Conservation (phyloP, 2,329 filamentous ascomycete species). For the Monosporascus sp. region DNA sequence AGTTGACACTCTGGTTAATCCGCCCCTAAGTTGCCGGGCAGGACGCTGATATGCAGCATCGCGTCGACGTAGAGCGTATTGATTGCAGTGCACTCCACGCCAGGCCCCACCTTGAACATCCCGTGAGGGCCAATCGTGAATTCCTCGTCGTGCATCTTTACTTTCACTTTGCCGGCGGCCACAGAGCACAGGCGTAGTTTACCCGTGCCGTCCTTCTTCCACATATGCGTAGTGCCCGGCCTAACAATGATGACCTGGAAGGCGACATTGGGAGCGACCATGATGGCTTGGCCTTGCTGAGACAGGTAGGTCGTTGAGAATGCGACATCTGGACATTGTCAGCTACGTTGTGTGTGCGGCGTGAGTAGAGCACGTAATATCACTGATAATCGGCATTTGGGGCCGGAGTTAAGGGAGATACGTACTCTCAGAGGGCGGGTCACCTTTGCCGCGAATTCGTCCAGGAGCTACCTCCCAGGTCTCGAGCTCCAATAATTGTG, state of each 20-base stretch:
- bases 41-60: constrained; percentile 33
- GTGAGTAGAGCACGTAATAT: no score
- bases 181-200: constrained; percentile 36
- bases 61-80: constrained; percentile 42
- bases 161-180: constrained; percentile 34
- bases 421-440: constrained; percentile 30
- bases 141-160: constrained; percentile 30
- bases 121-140: constrained; percentile 40
- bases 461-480: constrained; percentile 43
- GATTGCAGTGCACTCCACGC: constrained; percentile 31
- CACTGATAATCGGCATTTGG: not conserved
- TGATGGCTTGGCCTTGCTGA: constrained; percentile 29
- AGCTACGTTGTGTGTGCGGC: not conserved
- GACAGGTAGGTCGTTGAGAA: constrained; percentile 39
- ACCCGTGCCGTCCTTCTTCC: constrained; percentile 19
- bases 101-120: constrained; percentile 37
- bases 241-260: constrained; percentile 38
- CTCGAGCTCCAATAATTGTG: constrained; percentile 30
- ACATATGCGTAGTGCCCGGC: constrained; percentile 31
- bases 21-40: constrained; percentile 9
- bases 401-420: constrained; percentile 1
- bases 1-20: not conserved
- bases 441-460: constrained; percentile 25
- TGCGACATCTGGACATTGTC: constrained; percentile 31
- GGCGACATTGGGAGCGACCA: constrained; percentile 31